Percentiles rank a stretch among this genome's conserved stretches.
phyloP scores from a whole-genome alignment of 2,329 filamentous ascomycete species.

The Coniella vitis region DNA sequence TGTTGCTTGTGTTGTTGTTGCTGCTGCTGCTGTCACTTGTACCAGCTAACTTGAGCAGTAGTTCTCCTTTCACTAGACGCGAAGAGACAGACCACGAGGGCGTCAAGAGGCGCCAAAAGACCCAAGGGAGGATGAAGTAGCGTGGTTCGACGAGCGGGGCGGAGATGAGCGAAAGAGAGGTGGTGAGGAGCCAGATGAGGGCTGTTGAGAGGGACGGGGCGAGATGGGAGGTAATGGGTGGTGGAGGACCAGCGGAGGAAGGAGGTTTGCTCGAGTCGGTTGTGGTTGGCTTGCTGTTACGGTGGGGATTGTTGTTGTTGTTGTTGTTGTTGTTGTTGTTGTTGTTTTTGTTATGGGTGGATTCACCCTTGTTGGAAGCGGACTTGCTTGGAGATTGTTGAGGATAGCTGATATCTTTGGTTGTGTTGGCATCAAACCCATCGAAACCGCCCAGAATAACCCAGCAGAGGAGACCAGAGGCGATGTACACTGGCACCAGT shows the following conservation, averaged over 20 bases:
- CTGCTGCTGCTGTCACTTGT: too few relatives aligned
- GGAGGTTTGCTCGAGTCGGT: too few relatives aligned
- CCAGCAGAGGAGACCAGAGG: conserved; percentile 63
- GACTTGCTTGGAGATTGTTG: too few relatives aligned
- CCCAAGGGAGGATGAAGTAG: conserved; percentile 93
- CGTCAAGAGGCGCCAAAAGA: conserved; percentile 81
- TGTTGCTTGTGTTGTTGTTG: too few relatives aligned
- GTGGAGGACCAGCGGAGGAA: conserved; percentile 14
- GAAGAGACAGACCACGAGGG: conserved; percentile 39
- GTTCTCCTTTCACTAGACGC: not conserved
- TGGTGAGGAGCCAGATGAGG: conserved; percentile 58
- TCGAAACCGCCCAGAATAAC: conserved; percentile 50
- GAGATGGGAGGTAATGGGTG: conserved; percentile 22
- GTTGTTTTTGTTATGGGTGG: not conserved
- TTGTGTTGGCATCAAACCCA: conserved; percentile 9
- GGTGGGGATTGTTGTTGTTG: not conserved
- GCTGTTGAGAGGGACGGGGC: conserved; percentile 42
- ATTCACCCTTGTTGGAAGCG: too few relatives aligned
- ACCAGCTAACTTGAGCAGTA: not conserved
- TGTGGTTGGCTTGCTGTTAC: not conserved
- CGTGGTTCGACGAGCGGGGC: conserved; percentile 91
- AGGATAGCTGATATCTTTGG: too few relatives aligned
- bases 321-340: not conserved
- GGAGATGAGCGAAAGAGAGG: conserved; percentile 71
- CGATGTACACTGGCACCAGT: conserved; percentile 63